Evolutionary conservation across 352 stramenopile species (phyloP), one percentile per base, ranked within the genome.

Genomic region (Pythium sukuiense): DNA sequence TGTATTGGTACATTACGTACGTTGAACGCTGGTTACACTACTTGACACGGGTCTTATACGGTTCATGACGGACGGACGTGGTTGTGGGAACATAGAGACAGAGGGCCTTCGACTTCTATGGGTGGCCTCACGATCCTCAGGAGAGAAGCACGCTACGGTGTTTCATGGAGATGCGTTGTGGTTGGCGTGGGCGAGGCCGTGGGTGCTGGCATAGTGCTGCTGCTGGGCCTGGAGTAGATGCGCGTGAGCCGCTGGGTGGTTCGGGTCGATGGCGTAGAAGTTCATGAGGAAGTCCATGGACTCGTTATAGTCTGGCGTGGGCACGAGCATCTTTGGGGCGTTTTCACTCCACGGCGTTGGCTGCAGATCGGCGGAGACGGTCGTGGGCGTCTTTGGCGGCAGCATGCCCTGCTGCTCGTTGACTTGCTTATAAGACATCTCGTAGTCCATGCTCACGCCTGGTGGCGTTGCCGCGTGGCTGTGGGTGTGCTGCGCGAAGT

Each of bases 261-360:
- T 76, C 11, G 82, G 82, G 59, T 87, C 74, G 41, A 70, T 63
- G 32, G 77, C 76, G 67, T 89, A 91, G 39, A 89, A 73, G 68
- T 84, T 64, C 82, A 93, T 91, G 65, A 93, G 72, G 71, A 90
- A 93, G 69, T 91, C 85, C 82, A 93, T 91, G 45, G 81, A 90
- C 70, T 91, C 85, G 63, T 85, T 74, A 53, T 90, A 93, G 66
- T 89, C 74, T 1, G 78, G 81, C 14, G 78, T 71, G 2, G 67
- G 70, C 16, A 65, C 64, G 62, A 81, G 77, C 65, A 65, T 49
- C 26, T 58, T 59, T 13, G 65, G 64, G 3, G 58, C 45, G 55
- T 59, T 76, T 68, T 60, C 55, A 16, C 29, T 64, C 55, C 59
- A 72, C 45, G 60, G 55, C 12, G 46, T 62, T 16, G 66, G 60